Conservation (phyloP, 345 rosid genomes). For the Lepidium didymum region DNA sequence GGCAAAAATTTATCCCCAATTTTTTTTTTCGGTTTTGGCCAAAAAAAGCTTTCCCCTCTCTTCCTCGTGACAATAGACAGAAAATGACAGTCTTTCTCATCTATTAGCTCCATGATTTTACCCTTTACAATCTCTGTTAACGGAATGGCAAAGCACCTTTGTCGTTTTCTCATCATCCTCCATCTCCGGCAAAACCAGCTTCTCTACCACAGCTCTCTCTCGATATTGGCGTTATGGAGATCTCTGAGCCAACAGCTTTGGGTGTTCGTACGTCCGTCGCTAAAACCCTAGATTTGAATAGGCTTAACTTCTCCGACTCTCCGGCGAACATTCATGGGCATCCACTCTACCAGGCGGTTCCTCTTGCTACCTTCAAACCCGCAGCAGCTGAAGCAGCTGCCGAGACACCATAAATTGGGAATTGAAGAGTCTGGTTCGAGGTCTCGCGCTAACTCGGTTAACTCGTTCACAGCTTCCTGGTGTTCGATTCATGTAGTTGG, state of each 20-base stretch:
- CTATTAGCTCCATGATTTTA: no score
- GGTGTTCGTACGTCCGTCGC: slow-evolving; percentile 36
- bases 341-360: slow-evolving; percentile 8
- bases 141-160: no score
- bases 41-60: no score
- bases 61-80: no score
- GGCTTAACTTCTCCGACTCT: slow-evolving; percentile 22
- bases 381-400: slow-evolving; percentile 37
- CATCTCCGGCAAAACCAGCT: no score
- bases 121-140: no score
- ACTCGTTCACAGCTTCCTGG: background rate
- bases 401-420: background rate
- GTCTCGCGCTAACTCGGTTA: background rate
- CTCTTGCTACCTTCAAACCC: slow-evolving; percentile 54
- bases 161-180: no score
- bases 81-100: no score
- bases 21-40: no score
- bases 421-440: slow-evolving; percentile 12
- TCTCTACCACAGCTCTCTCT: no score
- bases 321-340: background rate
- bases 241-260: slow-evolving; percentile 12
- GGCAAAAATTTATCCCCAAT: no score
- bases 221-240: slow-evolving; percentile 14
- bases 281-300: slow-evolving; percentile 37
- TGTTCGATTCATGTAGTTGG: slow-evolving; percentile 1